Conservation (phyloP, 2,329 filamentous ascomycete genomes). For the Monilinia vaccinii-corymbosi region DNA sequence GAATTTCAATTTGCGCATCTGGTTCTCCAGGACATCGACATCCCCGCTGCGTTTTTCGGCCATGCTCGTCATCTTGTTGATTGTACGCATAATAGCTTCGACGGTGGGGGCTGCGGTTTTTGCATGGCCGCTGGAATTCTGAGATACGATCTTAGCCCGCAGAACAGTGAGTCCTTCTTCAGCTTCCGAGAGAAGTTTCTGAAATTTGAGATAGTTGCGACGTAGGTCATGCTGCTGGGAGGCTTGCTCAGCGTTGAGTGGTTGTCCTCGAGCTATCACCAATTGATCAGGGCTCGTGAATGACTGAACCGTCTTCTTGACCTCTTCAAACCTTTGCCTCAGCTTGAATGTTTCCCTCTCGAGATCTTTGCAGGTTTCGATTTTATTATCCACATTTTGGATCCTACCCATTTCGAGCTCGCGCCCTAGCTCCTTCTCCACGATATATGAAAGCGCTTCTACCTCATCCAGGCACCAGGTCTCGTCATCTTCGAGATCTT, state of each 20-base stretch:
- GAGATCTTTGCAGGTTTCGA: slow-evolving; percentile 59
- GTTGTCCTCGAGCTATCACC: slow-evolving; percentile 57
- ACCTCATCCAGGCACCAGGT: slow-evolving; percentile 73
- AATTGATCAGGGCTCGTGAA: slow-evolving; percentile 58
- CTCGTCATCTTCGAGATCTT: slow-evolving; percentile 60
- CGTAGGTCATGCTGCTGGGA: slow-evolving; percentile 78
- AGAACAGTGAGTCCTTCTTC: slow-evolving; percentile 76
- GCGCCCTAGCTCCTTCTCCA: slow-evolving; percentile 54
- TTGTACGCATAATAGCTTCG: slow-evolving; percentile 85
- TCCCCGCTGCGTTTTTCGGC: slow-evolving; percentile 86
- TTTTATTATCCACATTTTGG: slow-evolving; percentile 57
- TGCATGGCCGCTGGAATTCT: slow-evolving; percentile 40
- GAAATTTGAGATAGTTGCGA: slow-evolving; percentile 62
- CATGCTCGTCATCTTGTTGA: slow-evolving; percentile 86
- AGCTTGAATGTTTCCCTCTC: slow-evolving; percentile 62
- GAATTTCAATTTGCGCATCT: slow-evolving; percentile 66
- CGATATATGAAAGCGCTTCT: slow-evolving; percentile 53
- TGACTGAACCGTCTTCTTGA: slow-evolving; percentile 65
- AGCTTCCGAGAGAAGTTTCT: slow-evolving; percentile 64
- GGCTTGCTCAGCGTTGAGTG: slow-evolving; percentile 75
- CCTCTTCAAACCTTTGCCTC: slow-evolving; percentile 65
- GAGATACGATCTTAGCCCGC: slow-evolving; percentile 63
- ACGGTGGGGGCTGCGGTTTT: slow-evolving; percentile 60
- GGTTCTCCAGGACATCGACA: slow-evolving; percentile 79
- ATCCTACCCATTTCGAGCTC: slow-evolving; percentile 61